Conservation (phyloP, 192 early-diverging fungal genomes). For the Dispira parvispora region DNA sequence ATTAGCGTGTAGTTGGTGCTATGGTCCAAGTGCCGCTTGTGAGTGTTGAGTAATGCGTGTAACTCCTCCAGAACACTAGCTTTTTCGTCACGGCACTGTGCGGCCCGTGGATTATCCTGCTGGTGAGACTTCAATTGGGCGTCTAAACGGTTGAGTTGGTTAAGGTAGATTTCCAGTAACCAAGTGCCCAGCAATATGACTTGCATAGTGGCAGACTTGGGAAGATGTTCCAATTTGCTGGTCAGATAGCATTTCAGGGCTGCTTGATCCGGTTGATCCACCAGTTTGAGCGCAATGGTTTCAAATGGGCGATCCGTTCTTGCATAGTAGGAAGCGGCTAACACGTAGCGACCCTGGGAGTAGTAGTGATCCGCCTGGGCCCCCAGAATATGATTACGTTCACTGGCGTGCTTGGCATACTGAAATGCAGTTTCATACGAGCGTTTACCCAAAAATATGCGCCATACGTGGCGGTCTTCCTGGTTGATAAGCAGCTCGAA, state of each 20-base stretch:
- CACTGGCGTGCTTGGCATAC: conserved; percentile 56
- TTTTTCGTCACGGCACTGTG: conserved; percentile 32
- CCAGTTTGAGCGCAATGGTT: conserved; percentile 76
- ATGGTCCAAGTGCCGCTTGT: conserved; percentile 45
- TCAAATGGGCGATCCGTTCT: conserved; percentile 64
- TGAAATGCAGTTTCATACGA: conserved; percentile 68
- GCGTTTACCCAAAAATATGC: conserved; percentile 63
- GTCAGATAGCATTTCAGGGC: conserved; percentile 66
- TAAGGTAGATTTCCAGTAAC: conserved; percentile 78
- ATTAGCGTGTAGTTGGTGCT: conserved; percentile 67
- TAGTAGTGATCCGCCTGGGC: conserved; percentile 82
- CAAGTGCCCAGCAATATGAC: conserved; percentile 65
- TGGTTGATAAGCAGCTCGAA: conserved; percentile 82
- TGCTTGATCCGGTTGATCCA: conserved; percentile 46
- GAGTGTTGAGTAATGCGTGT: conserved; percentile 44
- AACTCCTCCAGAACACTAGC: conserved; percentile 48
- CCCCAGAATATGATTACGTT: conserved; percentile 60
- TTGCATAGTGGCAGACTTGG: conserved; percentile 55
- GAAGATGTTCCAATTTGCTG: conserved; percentile 51
- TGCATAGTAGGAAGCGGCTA: conserved; percentile 79
- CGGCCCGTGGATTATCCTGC: conserved; percentile 5
- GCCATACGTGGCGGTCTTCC: conserved; percentile 92
- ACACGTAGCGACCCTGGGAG: conserved; percentile 44
- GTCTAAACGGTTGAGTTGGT: conserved; percentile 52
- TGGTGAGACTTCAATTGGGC: conserved; percentile 26